These are phyloP conservation scores for Hymenoscyphus scutula DNA, from an alignment of 2,329 filamentous ascomycete genomes.

Conservation along the genomic window DNA sequence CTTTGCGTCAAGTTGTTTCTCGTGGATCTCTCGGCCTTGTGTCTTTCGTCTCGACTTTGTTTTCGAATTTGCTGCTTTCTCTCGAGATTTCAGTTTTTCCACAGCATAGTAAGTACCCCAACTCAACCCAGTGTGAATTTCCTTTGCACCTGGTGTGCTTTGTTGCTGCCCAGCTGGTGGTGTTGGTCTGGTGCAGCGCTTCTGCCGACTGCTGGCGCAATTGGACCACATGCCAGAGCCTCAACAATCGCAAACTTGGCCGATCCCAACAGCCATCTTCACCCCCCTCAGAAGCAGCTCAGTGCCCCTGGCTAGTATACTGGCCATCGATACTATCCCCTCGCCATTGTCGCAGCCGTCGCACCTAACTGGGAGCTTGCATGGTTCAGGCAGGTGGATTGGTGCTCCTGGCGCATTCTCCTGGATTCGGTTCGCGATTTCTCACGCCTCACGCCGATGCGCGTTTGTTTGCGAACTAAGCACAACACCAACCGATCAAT, in stretches of 20 bases:
- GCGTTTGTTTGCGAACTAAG: constrained; percentile 31
- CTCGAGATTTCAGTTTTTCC: constrained; percentile 31
- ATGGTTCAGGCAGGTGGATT: constrained; percentile 18
- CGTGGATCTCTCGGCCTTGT: constrained; percentile 37
- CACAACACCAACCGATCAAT: constrained; percentile 22
- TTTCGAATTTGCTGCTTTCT: constrained; percentile 37
- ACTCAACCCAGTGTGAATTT: not conserved
- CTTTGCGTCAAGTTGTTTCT: constrained; percentile 37
- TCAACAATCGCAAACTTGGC: constrained; percentile 29
- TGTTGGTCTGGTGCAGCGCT: constrained; percentile 12
- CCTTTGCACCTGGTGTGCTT: constrained; percentile 3
- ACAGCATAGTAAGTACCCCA: constrained; percentile 20
- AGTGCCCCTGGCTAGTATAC: not conserved
- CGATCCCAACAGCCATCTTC: constrained; percentile 13
- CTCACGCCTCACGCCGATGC: constrained; percentile 23
- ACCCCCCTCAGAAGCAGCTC: constrained; percentile 5
- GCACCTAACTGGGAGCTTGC: constrained; percentile 25
- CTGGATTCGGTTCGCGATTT: constrained; percentile 23
- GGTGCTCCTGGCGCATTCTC: constrained; percentile 32
- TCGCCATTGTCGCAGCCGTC: constrained; percentile 16
- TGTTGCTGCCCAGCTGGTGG: not conserved
- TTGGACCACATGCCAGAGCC: constrained; percentile 31
- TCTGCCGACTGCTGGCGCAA: constrained; percentile 24
- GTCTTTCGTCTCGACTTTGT: constrained; percentile 38
- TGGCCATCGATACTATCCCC: constrained; percentile 12